Base-by-base conservation (phyloP, 768 basidiomycete genomes). In the Russula virescens region DNA sequence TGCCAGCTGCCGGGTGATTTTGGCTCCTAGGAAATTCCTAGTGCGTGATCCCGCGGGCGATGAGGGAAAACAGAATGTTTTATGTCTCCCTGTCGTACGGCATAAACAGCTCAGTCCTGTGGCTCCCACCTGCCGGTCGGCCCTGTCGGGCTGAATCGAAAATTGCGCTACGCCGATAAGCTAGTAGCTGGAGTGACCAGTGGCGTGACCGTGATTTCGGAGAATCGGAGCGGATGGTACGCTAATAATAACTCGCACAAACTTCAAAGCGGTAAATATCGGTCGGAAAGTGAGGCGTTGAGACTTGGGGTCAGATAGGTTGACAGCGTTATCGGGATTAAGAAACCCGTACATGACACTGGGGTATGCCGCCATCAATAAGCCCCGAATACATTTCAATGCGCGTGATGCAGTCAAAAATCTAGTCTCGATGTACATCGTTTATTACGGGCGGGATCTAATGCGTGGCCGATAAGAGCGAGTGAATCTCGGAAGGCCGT, bases 21-120 rank as follows among this genome's bases (percentile, higher is more conserved):
- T n/a, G n/a, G n/a, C n/a, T n/a, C n/a, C n/a, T n/a, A n/a, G n/a
- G n/a, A n/a, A n/a, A n/a, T n/a, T n/a, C n/a, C n/a, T n/a, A n/a
- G n/a, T 38, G 38, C 31, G 3, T 31, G 31, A 31, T 11, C 5
- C 38, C 38, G 38, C 38, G 38, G 38, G 6, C 7, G 18, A 50
- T 18, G 26, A 50, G 8, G 18, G 49, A 21, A n/a, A 14, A 18
- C 28, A 19, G 31, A 31, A 31, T 4, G 31, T 16, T 2, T 2
- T 5, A 38, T 34, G 7, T 9, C 9, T 5, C 31, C 50, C 18
- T 25, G 35, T 25, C 62, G 57, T 52, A 63, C 51, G 26, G 62
- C 62, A 58, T 63, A 63, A 63, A 63, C 9, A 19, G n/a, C 62
- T 57, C 62, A 34, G 45, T 7, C 1, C 18, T 26, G 7, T 16